Base-by-base conservation (phyloP, 169 alveolate species). In the Amoebophrya sp. region DNA sequence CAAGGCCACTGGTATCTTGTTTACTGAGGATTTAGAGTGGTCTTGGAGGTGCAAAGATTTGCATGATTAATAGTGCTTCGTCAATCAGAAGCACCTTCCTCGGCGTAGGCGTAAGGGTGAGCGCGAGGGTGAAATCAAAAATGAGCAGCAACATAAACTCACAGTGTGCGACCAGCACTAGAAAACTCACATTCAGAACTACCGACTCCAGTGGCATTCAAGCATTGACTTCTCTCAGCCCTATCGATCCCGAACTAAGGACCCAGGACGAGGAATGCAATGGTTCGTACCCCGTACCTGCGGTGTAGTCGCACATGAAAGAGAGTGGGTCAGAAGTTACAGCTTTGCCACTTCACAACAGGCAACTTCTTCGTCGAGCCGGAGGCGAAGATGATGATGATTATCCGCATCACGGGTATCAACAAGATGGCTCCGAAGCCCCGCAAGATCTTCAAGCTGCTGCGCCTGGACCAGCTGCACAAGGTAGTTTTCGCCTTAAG, bases 401-500 rank as follows among this genome's bases (percentile, higher is more conserved):
- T 91, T 58, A 90, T 93, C 87, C 94, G 96, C 69, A 92, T 94
- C 58, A 92, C 91, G 89, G 96, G 93, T 0, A 98, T 98, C 94
- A 98, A 98, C 97, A 98, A 98, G 95, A 91, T 98, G 45, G 97
- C 98, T 92, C 99, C 99, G 88, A 98, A 97, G 93, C 98, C 98
- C 90, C 95, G 97, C 93, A 96, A 97, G 93, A 97, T 97, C 91
- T 94, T 99, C 92, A 98, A 98, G 95, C 96, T 99, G 88, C 95
- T 99, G 95, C 97, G 99, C 89, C 97, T 99, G 91, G 96, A 98
- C 90, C 99, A 99, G 97, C 94, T 99, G 93, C 99, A 99, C 98
- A 99, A 98, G 96, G 99, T 98, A 23, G 99, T 97, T 87, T 98
- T 99, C 97, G n/a, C n/a, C n/a, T n/a, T n/a, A n/a, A n/a, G n/a